Conservation (phyloP, 257 asterid species). For the Mentha longifolia region DNA sequence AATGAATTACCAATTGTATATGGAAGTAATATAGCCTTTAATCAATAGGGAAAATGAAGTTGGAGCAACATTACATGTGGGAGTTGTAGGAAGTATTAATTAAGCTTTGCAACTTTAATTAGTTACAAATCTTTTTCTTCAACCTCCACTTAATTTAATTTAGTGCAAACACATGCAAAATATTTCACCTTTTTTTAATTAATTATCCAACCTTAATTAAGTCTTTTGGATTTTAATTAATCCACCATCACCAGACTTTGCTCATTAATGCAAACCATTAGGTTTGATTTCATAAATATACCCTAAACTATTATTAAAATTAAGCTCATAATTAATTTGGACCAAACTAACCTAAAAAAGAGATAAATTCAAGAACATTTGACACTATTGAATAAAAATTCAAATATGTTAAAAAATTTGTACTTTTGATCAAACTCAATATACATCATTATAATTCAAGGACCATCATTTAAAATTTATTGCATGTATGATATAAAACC, state of each 20-base stretch:
- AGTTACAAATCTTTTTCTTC: slow-evolving; percentile 39
- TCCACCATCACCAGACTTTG: not conserved
- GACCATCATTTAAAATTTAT: not conserved
- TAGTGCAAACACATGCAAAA: slow-evolving; percentile 28
- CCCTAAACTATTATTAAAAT: too few relatives aligned
- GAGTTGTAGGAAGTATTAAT: slow-evolving; percentile 35
- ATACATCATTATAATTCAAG: not conserved
- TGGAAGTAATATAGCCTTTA: too few relatives aligned
- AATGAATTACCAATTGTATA: too few relatives aligned
- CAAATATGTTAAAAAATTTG: not conserved
- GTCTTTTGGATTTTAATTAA: not conserved
- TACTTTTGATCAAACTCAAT: not conserved
- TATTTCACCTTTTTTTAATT: slow-evolving; percentile 10
- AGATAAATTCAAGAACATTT: not conserved
- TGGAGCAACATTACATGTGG: slow-evolving; percentile 34
- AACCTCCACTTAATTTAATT: not conserved
- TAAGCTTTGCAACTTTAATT: slow-evolving; percentile 35
- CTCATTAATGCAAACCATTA: too few relatives aligned
- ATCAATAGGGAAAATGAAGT: slow-evolving; percentile 2
- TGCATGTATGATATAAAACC: not conserved
- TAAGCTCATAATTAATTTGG: not conserved
- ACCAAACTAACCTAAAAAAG: not conserved
- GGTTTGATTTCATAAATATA: too few relatives aligned
- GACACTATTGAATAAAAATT: not conserved
- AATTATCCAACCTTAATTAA: slow-evolving; percentile 2